Conservation (phyloP, 495 filamentous ascomycete genomes). For the Thozetella sp. region DNA sequence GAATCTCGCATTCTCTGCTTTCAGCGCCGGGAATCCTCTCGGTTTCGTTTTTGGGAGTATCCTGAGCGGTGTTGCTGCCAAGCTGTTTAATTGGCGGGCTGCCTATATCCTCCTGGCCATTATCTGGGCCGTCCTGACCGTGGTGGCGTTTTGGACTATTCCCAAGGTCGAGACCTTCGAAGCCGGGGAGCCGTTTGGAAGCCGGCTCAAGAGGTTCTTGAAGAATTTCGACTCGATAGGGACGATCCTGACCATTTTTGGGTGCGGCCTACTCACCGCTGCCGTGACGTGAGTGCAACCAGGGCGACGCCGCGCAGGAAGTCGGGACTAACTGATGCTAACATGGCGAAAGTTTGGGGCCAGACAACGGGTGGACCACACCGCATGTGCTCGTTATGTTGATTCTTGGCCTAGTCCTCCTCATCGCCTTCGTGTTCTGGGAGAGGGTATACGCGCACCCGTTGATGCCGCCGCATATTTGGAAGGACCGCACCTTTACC, state of each 20-base stretch:
- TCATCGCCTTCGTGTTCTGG: conserved; percentile 62
- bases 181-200: conserved; percentile 42
- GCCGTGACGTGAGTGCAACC: conserved; percentile 57
- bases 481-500: conserved; percentile 53
- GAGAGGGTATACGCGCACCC: conserved; percentile 51
- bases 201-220: conserved; percentile 38
- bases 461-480: conserved; percentile 58
- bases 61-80: conserved; percentile 61
- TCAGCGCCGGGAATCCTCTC: conserved; percentile 70
- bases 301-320: too few relatives aligned
- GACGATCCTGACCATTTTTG: conserved; percentile 61
- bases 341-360: conserved; percentile 35
- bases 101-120: conserved; percentile 63
- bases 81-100: conserved; percentile 66
- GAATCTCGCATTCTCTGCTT: conserved; percentile 72
- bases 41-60: conserved; percentile 72
- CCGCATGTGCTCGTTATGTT: conserved; percentile 65
- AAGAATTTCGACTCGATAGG: conserved; percentile 65
- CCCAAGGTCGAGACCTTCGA: conserved; percentile 56
- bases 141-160: conserved; percentile 63
- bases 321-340: conserved; percentile 10
- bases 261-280: conserved; percentile 66
- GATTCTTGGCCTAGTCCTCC: conserved; percentile 56
- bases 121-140: conserved; percentile 60
- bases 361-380: conserved; percentile 59